These are phyloP conservation scores for Strobilomyces confusus DNA, from an alignment of 768 basidiomycete species.

Conservation along the genomic window DNA sequence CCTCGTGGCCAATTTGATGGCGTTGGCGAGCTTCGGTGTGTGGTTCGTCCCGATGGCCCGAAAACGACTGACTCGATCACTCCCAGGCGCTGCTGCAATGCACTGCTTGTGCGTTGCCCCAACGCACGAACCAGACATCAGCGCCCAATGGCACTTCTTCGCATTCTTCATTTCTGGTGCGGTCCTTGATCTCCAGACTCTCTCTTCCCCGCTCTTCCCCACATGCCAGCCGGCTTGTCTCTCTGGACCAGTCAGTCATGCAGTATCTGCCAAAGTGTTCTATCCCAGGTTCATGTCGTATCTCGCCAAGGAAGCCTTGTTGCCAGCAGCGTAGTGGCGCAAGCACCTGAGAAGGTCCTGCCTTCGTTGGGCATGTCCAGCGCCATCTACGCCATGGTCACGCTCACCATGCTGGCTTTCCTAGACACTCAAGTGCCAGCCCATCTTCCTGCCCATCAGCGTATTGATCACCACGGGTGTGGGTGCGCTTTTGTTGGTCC, in stretches of 20 bases:
- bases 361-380: slow-evolving; percentile 83
- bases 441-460: slow-evolving; percentile 76
- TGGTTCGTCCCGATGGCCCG: neutral
- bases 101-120: slow-evolving; percentile 48
- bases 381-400: slow-evolving; percentile 75
- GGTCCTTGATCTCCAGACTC: neutral
- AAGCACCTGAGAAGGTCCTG: slow-evolving; percentile 41
- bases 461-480: slow-evolving; percentile 82
- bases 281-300: too few species aligned
- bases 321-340: slow-evolving; percentile 36
- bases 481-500: slow-evolving; percentile 55
- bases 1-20: slow-evolving; percentile 74
- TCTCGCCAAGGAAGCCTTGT: slow-evolving; percentile 39
- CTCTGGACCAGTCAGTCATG: slow-evolving; percentile 73
- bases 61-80: slow-evolving; percentile 4
- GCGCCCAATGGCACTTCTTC: slow-evolving; percentile 71
- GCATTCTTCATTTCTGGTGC: slow-evolving; percentile 77
- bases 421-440: slow-evolving; percentile 72
- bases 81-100: slow-evolving; percentile 60
- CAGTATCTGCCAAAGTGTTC: slow-evolving; percentile 60
- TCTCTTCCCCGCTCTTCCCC: neutral
- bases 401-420: slow-evolving; percentile 74
- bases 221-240: slow-evolving; percentile 68
- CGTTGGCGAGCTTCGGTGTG: too few species aligned
- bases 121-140: slow-evolving; percentile 56